Percentiles rank a stretch among this genome's conserved stretches.
Conservation (phyloP, 371 early-diverging fungal species). For the Nematocida sp. region DNA sequence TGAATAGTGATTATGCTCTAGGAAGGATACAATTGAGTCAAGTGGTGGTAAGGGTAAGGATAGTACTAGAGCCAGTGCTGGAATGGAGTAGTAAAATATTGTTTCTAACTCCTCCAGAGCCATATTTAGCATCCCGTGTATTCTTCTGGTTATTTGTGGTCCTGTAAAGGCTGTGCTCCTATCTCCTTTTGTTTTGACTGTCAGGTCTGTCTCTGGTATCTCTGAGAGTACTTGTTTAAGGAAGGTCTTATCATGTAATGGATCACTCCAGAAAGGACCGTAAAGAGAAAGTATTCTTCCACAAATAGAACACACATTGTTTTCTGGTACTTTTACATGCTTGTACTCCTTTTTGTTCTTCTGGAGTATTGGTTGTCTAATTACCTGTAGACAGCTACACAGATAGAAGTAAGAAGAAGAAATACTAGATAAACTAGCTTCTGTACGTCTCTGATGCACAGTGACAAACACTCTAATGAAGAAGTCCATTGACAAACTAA, state of each 20-base stretch:
- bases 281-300: conserved; percentile 68
- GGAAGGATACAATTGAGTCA: conserved; percentile 69
- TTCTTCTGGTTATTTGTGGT: conserved; percentile 66
- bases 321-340: background rate
- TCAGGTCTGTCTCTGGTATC: conserved; percentile 65
- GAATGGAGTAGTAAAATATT: conserved; percentile 59
- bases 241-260: conserved; percentile 75
- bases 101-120: conserved; percentile 69
- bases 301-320: conserved; percentile 58
- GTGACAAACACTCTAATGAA: conserved; percentile 93
- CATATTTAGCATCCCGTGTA: conserved; percentile 85
- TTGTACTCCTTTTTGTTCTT: conserved; percentile 30
- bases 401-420: conserved; percentile 52
- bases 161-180: conserved; percentile 5
- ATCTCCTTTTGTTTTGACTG: conserved; percentile 24
- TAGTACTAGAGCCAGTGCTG: conserved; percentile 36
- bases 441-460: conserved; percentile 72
- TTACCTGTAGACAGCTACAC: conserved; percentile 56
- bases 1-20: conserved; percentile 79
- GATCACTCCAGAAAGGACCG: conserved; percentile 83
- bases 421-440: conserved; percentile 68
- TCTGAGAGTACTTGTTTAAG: conserved; percentile 68
- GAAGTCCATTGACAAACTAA: conserved; percentile 91
- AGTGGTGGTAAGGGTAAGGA: conserved; percentile 51
- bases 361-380: conserved; percentile 2